phyloP scores from a whole-genome alignment of 108 stramenopile genomes.

The Pseudonitzschia multiseries region DNA sequence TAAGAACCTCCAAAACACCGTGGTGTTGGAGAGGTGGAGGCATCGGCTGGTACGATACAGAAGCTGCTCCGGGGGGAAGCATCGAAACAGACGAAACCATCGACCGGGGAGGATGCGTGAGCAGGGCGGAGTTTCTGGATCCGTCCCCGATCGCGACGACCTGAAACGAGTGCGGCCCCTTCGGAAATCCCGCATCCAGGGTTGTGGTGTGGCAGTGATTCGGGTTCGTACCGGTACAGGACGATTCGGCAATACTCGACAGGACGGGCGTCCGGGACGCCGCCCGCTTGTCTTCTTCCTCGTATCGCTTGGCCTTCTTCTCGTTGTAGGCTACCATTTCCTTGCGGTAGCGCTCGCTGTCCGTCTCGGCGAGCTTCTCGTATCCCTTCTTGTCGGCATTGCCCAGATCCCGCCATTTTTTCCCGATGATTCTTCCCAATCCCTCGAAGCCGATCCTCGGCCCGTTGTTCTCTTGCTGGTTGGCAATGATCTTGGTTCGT shows the following conservation, averaged over 20 bases:
- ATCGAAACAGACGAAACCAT: constrained; percentile 6
- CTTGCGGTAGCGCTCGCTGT: constrained; percentile 50
- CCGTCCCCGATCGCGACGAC: neutral
- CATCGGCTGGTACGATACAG: constrained; percentile 4
- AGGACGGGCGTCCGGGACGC: neutral
- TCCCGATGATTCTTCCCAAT: constrained; percentile 46
- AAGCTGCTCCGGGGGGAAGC: neutral
- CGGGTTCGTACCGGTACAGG: too few species aligned
- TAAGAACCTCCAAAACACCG: neutral
- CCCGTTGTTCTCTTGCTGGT: constrained; percentile 13
- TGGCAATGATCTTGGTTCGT: constrained; percentile 25
- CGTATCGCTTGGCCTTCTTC: constrained; percentile 19
- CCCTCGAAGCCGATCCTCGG: constrained; percentile 38
- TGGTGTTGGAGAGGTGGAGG: neutral
- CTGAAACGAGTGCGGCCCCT: neutral
- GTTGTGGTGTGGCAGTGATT: neutral
- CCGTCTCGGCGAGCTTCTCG: constrained; percentile 47
- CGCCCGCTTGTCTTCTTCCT: constrained; percentile 24
- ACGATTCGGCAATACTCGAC: neutral
- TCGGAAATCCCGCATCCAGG: neutral
- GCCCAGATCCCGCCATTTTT: constrained; percentile 43
- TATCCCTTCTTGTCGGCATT: constrained; percentile 35
- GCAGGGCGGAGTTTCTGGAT: neutral
- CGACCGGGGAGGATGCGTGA: constrained; percentile 4
- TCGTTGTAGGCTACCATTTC: constrained; percentile 59